Percentiles rank a stretch among this genome's conserved stretches.
phyloP scores from a whole-genome alignment of 1,284 basidiomycete species.

The Austroboletus olivaceoglutinosus region DNA sequence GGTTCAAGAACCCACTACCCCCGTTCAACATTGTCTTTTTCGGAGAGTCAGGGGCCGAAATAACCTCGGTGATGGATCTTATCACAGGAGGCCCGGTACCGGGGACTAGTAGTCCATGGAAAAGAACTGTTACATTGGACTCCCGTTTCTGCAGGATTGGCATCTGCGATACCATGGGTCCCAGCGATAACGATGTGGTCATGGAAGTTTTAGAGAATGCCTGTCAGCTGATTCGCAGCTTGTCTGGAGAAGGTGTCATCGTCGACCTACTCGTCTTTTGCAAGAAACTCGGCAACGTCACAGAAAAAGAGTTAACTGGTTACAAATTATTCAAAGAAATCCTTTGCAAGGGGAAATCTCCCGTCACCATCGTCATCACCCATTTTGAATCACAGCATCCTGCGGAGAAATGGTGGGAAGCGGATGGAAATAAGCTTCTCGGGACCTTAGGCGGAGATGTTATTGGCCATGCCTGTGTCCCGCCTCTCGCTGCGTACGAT shows the following conservation, averaged over 20 bases:
- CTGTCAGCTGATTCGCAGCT: not conserved
- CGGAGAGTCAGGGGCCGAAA: not conserved
- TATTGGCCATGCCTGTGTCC: slow-evolving; percentile 16
- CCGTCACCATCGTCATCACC: slow-evolving; percentile 32
- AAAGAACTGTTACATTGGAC: not conserved
- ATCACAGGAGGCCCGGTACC: not conserved
- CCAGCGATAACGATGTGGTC: not conserved
- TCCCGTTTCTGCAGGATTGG: not conserved
- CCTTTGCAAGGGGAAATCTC: slow-evolving; percentile 27
- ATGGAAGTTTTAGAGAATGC: not conserved
- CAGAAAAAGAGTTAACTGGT: slow-evolving; percentile 11
- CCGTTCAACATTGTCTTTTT: not conserved
- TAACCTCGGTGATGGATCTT: slow-evolving; percentile 4
- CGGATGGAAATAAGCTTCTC: not conserved
- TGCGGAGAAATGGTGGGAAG: not conserved
- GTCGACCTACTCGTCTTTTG: slow-evolving; percentile 33
- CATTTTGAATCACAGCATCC: not conserved
- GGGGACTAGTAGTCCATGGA: not conserved
- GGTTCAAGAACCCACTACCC: not conserved
- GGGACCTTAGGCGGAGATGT: not conserved
- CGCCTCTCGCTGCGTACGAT: not conserved
- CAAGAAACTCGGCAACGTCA: slow-evolving; percentile 26
- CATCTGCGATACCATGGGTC: not conserved
- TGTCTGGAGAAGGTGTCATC: slow-evolving; percentile 5
- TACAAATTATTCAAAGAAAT: slow-evolving; percentile 28